Percentiles rank a stretch among this genome's conserved stretches.
These are phyloP conservation scores for Trichoderma sp. DNA, from an alignment of 2,329 filamentous ascomycete species.

Conservation along the genomic window DNA sequence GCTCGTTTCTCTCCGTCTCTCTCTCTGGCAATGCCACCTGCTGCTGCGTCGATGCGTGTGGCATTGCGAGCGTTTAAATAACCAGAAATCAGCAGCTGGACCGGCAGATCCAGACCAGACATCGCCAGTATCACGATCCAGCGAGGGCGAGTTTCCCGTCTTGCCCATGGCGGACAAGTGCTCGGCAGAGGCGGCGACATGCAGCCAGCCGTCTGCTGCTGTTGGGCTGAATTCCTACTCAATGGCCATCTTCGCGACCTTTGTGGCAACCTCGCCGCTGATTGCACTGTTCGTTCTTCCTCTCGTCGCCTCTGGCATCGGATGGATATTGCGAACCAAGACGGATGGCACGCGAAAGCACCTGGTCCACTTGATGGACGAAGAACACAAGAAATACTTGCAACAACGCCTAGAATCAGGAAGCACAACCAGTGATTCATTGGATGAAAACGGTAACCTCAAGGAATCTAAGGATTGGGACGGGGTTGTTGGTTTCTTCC, in stretches of 20 bases:
- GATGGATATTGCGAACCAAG: conserved; percentile 60
- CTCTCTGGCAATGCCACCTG: conserved; percentile 16
- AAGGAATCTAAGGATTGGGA: conserved; percentile 61
- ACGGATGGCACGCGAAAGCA: conserved; percentile 59
- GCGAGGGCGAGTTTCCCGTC: conserved; percentile 14
- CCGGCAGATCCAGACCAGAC: background rate
- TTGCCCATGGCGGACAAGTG: conserved; percentile 14
- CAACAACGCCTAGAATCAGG: conserved; percentile 35
- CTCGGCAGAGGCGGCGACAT: conserved; percentile 12
- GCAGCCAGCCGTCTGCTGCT: conserved; percentile 1
- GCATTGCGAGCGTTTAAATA: conserved; percentile 10
- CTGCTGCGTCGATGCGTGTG: background rate
- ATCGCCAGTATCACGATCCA: background rate
- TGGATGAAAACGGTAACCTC: conserved; percentile 47
- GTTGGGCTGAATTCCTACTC: conserved; percentile 29
- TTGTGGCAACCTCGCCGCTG: conserved; percentile 23
- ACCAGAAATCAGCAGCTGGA: background rate
- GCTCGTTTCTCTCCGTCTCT: background rate
- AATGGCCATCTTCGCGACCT: conserved; percentile 27
- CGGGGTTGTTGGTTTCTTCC: conserved; percentile 92
- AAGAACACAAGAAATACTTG: conserved; percentile 41
- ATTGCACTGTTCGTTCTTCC: conserved; percentile 29
- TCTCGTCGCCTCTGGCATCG: conserved; percentile 46
- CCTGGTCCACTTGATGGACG: conserved; percentile 51
- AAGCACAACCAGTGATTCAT: conserved; percentile 55